Percentiles rank a stretch among this genome's conserved stretches.
Evolutionary conservation across 2,329 filamentous ascomycete species (phyloP).

Genomic region (Aspergillus calidoustus): DNA sequence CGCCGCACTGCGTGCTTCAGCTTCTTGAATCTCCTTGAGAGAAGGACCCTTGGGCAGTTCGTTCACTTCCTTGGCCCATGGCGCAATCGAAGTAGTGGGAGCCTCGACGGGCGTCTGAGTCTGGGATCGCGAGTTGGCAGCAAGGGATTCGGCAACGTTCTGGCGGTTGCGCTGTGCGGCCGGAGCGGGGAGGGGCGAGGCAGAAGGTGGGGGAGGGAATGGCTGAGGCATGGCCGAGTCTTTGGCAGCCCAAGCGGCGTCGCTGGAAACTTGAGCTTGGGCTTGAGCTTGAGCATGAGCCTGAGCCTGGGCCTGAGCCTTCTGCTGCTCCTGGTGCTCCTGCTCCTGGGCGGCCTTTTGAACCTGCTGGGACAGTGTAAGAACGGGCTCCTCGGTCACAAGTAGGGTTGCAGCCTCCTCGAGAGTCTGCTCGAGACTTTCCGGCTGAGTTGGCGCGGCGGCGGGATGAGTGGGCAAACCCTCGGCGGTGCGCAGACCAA

Average conservation of each 20-base stretch:
- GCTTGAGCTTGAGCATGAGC: conserved; percentile 29
- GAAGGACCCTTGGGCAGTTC: conserved; percentile 83
- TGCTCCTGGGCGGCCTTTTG: conserved; percentile 67
- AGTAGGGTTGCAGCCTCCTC: conserved; percentile 32
- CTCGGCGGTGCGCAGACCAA: conserved; percentile 43
- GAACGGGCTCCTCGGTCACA: conserved; percentile 51
- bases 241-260: conserved; percentile 63
- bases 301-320: conserved; percentile 35
- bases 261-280: conserved; percentile 46
- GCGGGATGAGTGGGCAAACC: conserved; percentile 48
- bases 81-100: conserved; percentile 77
- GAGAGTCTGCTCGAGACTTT: conserved; percentile 25
- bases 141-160: conserved; percentile 76
- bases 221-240: conserved; percentile 68
- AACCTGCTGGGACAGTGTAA: conserved; percentile 82
- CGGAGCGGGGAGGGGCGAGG: conserved; percentile 83
- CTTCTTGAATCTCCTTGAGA: conserved; percentile 94
- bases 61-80: conserved; percentile 86
- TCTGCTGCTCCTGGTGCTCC: conserved; percentile 34
- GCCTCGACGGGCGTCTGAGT: conserved; percentile 75
- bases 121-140: conserved; percentile 69
- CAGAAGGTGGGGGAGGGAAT: conserved; percentile 73
- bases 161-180: conserved; percentile 83
- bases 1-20: conserved; percentile 89
- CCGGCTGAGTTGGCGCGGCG: conserved; percentile 32